Conservation (phyloP, 768 basidiomycete genomes). For the Austroboletus eburneus region DNA sequence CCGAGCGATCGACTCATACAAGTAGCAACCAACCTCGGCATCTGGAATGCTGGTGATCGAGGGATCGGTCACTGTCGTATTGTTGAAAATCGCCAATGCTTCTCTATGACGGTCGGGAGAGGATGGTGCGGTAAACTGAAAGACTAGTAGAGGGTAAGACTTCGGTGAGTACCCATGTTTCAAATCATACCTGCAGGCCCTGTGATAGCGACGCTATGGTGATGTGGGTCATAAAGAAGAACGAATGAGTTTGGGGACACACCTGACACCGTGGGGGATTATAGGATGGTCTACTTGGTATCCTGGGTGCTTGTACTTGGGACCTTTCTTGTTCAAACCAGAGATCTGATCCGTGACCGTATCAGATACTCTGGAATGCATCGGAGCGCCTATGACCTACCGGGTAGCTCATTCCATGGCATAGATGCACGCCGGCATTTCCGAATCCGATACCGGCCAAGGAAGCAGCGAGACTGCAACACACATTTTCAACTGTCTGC, state of each 20-base stretch:
- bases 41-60: constrained; percentile 72
- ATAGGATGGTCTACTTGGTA: constrained; percentile 84
- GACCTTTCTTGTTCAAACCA: constrained; percentile 90
- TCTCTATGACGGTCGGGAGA: constrained; percentile 88
- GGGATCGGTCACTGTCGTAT: constrained; percentile 60
- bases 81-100: constrained; percentile 78
- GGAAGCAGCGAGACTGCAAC: constrained; percentile 73
- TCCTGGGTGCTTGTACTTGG: constrained; percentile 87
- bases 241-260: constrained; percentile 3
- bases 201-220: constrained; percentile 72
- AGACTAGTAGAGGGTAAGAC: constrained; percentile 46
- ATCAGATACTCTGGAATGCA: neutral
- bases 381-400: constrained; percentile 39
- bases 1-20: constrained; percentile 82
- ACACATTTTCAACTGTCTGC: neutral
- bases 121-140: constrained; percentile 94
- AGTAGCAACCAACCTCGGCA: constrained; percentile 67
- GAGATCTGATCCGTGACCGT: constrained; percentile 59
- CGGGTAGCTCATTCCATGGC: constrained; percentile 87
- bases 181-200: constrained; percentile 67
- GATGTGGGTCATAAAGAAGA: constrained; percentile 4
- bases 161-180: neutral
- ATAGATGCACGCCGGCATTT: constrained; percentile 88
- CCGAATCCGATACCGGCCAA: constrained; percentile 96
- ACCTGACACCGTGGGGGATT: constrained; percentile 90